A percentile compares a stretch with the other conserved stretches of the same genome.
phyloP scores from a whole-genome alignment of 2,329 filamentous ascomycete species.

The Aspergillus hortae region DNA sequence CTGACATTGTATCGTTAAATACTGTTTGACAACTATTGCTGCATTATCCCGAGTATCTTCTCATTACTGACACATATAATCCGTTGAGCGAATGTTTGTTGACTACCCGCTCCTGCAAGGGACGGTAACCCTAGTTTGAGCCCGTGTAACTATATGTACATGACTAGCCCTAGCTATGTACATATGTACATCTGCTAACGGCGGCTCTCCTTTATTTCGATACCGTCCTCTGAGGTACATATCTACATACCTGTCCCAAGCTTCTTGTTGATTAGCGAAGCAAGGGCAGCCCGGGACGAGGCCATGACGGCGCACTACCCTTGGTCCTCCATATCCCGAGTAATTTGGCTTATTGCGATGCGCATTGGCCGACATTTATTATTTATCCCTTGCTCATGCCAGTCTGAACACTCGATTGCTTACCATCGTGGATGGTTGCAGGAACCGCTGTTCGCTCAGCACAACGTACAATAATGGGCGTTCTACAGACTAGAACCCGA shows the following conservation, averaged over 20 bases:
- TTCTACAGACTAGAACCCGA: background rate
- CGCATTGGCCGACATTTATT: background rate
- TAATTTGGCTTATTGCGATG: background rate
- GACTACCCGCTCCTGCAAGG: background rate
- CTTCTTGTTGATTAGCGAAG: background rate
- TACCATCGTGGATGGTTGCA: background rate
- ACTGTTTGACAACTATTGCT: too few relatives aligned
- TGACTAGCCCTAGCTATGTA: background rate
- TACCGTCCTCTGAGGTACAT: background rate
- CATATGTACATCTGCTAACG: background rate
- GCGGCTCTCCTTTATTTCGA: background rate
- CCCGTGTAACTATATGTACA: background rate
- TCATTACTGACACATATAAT: too few relatives aligned
- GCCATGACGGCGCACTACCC: background rate
- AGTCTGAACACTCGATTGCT: background rate
- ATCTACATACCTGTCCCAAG: background rate
- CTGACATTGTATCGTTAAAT: too few relatives aligned
- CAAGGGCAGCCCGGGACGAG: background rate
- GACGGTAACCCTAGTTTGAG: background rate
- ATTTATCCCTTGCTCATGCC: constrained; percentile 5
- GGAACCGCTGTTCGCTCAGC: background rate
- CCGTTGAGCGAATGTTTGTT: background rate
- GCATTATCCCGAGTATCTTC: too few relatives aligned
- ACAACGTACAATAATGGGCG: background rate
- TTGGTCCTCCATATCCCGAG: background rate